Conservation (phyloP, 768 basidiomycete genomes). For the Boletellus sp. region DNA sequence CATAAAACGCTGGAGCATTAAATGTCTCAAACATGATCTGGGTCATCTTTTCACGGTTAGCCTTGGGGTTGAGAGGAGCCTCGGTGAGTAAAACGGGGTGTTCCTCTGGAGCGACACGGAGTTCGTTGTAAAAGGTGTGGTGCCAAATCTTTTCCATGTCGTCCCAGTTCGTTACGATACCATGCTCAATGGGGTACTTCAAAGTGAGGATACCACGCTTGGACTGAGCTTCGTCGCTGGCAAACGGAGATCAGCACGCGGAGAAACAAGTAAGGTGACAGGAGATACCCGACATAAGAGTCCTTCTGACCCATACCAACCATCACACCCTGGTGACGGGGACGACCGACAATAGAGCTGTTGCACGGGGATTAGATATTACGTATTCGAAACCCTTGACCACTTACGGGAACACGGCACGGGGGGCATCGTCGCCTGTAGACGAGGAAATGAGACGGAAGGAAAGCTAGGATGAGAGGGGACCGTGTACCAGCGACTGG, state of each 20-base stretch:
- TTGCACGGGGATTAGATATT: slow-evolving; percentile 11
- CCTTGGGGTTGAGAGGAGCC: slow-evolving; percentile 70
- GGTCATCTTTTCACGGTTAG: slow-evolving; percentile 72
- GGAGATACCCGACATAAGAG: slow-evolving; percentile 82
- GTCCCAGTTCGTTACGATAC: slow-evolving; percentile 97
- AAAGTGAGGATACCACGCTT: slow-evolving; percentile 93
- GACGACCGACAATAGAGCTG: slow-evolving; percentile 91
- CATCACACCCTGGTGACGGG: slow-evolving; percentile 94
- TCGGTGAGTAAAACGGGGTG: slow-evolving; percentile 71
- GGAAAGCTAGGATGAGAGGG: neutral
- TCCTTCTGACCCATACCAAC: slow-evolving; percentile 97
- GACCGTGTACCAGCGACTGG: slow-evolving; percentile 58
- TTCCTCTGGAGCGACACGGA: slow-evolving; percentile 75
- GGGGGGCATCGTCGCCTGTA: slow-evolving; percentile 82
- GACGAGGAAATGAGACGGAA: slow-evolving; percentile 13
- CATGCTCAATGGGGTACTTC: slow-evolving; percentile 93
- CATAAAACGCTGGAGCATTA: slow-evolving; percentile 73
- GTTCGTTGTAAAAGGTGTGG: slow-evolving; percentile 89
- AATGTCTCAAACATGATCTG: slow-evolving; percentile 82
- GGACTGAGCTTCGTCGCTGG: slow-evolving; percentile 85
- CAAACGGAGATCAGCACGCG: slow-evolving; percentile 7
- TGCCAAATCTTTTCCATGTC: slow-evolving; percentile 99
- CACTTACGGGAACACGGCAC: slow-evolving; percentile 93
- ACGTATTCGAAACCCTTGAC: slow-evolving; percentile 5
- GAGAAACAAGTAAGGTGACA: slow-evolving; percentile 6